Base-by-base conservation (phyloP, 1,284 basidiomycete species). In the Macrocybe sp. region DNA sequence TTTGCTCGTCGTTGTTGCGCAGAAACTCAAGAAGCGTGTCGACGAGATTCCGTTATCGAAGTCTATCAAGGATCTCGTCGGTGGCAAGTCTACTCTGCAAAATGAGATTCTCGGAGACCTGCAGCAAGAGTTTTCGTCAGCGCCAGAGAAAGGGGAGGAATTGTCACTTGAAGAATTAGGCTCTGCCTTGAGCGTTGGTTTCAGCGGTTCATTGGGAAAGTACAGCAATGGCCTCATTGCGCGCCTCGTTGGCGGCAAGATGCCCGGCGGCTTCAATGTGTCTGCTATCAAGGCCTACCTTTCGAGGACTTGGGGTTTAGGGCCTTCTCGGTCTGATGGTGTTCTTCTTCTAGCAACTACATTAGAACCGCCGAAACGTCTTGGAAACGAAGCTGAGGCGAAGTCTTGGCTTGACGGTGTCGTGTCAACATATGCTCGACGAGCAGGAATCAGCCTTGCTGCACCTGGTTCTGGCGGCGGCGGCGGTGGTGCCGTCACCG, bases 191-290 rank as follows among this genome's bases (percentile, higher is more conserved):
- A 77, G 80, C 29, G 76, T 83, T 45, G 93, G 93, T 28, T 93
- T 93, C 73, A 72, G 79, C 44, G 94, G 94, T 16, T 66, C 76
- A n/a, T 81, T 97, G 31, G 96, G 96, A 61, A 99, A 99, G 70
- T 93, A 98, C 71, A 92, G 91, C n/a, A 87, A 83, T 50, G 86
- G 92, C 31, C 78, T 99, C 41, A 77, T 98, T 47, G 94, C 94
- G 46, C 90, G 97, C 52, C 79, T 98, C 63, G 78, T 98, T 48
- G 92, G 93, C 49, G 85, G 86, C 51, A 99, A 99, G 74, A 95
- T 99, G 89, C 97, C 97, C 36, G 97, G 97, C 70, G 96, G 96
- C 30, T 99, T 99, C 82, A 97, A 97, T 65, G 76, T 90, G 28
- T 92, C 95, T 3, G 81, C 91, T n/a, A 92, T 95, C 67, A 96